A percentile compares a stretch with the other conserved stretches of the same genome.
These are phyloP conservation scores for Mikania micrantha DNA, from an alignment of 129 eudicot genomes.

Conservation along the genomic window DNA sequence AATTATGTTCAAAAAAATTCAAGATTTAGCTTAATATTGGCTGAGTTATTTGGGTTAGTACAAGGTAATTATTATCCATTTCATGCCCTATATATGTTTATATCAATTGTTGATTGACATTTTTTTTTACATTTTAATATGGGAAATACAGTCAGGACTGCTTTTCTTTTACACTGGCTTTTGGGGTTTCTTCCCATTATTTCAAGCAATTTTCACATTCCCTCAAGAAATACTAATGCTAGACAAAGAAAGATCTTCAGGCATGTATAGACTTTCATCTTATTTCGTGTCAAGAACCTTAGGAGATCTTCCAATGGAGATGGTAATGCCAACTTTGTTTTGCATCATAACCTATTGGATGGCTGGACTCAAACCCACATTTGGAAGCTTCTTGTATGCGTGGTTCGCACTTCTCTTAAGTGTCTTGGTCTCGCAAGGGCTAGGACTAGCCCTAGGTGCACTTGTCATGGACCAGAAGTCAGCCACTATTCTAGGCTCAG, in stretches of 20 bases:
- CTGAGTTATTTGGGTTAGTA: too few species aligned
- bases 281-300: constrained; percentile 58
- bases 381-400: constrained; percentile 36
- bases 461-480: constrained; percentile 57
- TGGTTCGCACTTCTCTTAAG: constrained; percentile 33
- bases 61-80: too few species aligned
- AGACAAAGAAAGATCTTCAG: constrained; percentile 66
- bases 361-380: constrained; percentile 61
- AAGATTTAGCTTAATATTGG: too few species aligned
- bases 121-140: neutral
- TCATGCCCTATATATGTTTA: too few species aligned
- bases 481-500: constrained; percentile 61
- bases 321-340: constrained; percentile 62
- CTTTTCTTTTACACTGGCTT: constrained; percentile 60
- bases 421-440: constrained; percentile 67
- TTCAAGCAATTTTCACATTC: constrained; percentile 75
- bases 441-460: constrained; percentile 86
- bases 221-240: constrained; percentile 74
- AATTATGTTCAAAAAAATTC: too few species aligned
- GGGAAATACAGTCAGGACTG: constrained; percentile 55
- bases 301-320: constrained; percentile 75
- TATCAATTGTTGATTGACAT: neutral
- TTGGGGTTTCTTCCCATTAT: constrained; percentile 76
- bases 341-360: constrained; percentile 67
- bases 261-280: constrained; percentile 81